A percentile compares a stretch with the other conserved stretches of the same genome.
These are phyloP conservation scores for Podaxis pistillaris DNA, from an alignment of 768 basidiomycete species.

Conservation along the genomic window DNA sequence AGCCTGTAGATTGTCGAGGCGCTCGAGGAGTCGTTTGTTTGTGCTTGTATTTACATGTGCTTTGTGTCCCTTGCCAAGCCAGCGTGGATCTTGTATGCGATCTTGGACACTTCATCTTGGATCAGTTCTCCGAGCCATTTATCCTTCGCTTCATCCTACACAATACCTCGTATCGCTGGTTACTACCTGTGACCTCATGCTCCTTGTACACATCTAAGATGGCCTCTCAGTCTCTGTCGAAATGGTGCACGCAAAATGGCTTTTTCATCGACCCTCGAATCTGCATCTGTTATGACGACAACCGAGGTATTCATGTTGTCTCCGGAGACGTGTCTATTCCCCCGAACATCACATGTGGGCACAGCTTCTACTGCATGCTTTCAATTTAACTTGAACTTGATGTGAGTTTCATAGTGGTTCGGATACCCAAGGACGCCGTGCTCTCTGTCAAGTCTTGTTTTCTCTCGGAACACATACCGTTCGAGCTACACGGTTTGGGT, in stretches of 20 bases:
- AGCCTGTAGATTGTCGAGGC: too few relatives aligned
- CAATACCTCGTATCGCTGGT: not conserved
- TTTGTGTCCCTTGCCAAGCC: not conserved
- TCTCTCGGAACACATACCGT: constrained; percentile 40
- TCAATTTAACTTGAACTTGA: not conserved
- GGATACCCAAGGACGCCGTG: constrained; percentile 60
- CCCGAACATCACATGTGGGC: constrained; percentile 32
- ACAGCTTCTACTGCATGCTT: not conserved
- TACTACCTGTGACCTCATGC: too few relatives aligned
- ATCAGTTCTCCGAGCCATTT: not conserved
- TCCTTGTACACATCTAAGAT: too few relatives aligned
- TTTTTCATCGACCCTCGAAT: constrained; percentile 48
- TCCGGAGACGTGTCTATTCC: constrained; percentile 32
- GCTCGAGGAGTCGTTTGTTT: too few relatives aligned
- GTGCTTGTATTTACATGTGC: not conserved
- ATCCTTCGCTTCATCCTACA: not conserved
- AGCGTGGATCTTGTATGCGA: too few relatives aligned
- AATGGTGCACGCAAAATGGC: constrained; percentile 48
- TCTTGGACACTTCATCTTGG: not conserved
- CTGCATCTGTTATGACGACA: constrained; percentile 28
- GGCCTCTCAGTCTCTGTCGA: constrained; percentile 17
- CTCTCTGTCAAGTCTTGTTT: constrained; percentile 60
- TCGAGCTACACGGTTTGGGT: constrained; percentile 50
- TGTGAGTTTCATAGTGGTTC: constrained; percentile 45
- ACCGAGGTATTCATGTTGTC: constrained; percentile 35